Percentiles rank a stretch among this genome's conserved stretches.
Evolutionary conservation across 202 grass and related monocot genomes (phyloP).

Genomic region (Schoenoplectus tabernaemontani): DNA sequence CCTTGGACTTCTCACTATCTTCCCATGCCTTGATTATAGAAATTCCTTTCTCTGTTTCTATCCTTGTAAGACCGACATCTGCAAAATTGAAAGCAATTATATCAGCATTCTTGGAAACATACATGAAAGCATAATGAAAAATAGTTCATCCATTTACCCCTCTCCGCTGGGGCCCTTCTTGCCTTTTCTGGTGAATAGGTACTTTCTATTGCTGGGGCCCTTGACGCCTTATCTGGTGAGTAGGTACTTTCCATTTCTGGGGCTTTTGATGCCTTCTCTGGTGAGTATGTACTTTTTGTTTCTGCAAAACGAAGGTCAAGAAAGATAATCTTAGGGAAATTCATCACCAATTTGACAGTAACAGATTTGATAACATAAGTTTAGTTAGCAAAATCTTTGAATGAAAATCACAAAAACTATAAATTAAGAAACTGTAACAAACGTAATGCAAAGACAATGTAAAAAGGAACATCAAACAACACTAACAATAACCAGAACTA

Average conservation of each 20-base stretch:
- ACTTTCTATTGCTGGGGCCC: background rate
- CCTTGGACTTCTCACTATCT: slow-evolving; percentile 50
- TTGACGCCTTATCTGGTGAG: background rate
- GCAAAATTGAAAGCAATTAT: background rate
- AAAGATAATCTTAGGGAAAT: background rate
- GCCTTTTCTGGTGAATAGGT: background rate
- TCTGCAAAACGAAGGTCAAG: background rate
- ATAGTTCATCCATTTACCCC: background rate
- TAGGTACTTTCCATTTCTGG: background rate
- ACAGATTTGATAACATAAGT: background rate
- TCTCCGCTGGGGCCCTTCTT: background rate
- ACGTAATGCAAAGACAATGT: background rate
- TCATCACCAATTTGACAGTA: background rate
- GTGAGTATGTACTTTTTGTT: background rate
- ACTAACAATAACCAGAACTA: background rate
- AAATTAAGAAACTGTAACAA: too few species aligned
- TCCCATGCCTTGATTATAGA: slow-evolving; percentile 63
- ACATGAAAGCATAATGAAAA: background rate
- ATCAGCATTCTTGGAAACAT: background rate
- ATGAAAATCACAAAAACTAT: background rate
- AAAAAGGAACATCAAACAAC: background rate
- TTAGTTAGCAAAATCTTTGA: background rate
- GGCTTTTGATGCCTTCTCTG: background rate
- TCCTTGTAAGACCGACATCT: slow-evolving; percentile 41
- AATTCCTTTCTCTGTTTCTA: slow-evolving; percentile 49